phyloP scores from a whole-genome alignment of 2,329 filamentous ascomycete genomes.

The Phyllachora maydis region DNA sequence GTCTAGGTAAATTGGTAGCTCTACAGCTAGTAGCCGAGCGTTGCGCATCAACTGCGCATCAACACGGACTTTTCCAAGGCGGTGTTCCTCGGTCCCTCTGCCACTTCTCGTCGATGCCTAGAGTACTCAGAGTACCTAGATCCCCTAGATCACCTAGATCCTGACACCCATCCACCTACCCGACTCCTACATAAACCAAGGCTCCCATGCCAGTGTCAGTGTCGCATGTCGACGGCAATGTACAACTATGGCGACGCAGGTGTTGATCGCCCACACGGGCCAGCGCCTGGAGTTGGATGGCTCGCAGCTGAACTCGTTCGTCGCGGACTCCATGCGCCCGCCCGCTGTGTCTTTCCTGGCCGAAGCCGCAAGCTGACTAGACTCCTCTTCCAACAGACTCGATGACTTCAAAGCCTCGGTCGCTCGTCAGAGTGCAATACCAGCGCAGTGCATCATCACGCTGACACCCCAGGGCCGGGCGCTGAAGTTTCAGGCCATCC shows the following conservation, averaged over 20 bases:
- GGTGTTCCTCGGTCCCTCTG: too few relatives aligned
- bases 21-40: too few relatives aligned
- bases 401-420: slow-evolving; percentile 77
- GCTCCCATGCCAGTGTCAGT: too few relatives aligned
- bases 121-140: too few relatives aligned
- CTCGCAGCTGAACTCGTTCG: slow-evolving; percentile 53
- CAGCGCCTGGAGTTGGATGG: slow-evolving; percentile 65
- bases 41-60: too few relatives aligned
- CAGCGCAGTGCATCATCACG: slow-evolving; percentile 61
- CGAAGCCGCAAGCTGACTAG: slow-evolving; percentile 5
- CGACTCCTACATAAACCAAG: too few relatives aligned
- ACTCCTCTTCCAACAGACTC: slow-evolving; percentile 33
- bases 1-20: too few relatives aligned
- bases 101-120: too few relatives aligned
- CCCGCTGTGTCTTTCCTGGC: slow-evolving; percentile 1
- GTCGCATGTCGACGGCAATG: too few relatives aligned
- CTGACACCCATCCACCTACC: too few relatives aligned
- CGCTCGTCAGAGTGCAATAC: slow-evolving; percentile 51
- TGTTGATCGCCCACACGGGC: slow-evolving; percentile 86
- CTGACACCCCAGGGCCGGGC: slow-evolving; percentile 73
- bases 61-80: too few relatives aligned
- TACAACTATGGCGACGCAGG: slow-evolving; percentile 65
- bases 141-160: too few relatives aligned
- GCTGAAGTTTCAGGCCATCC: slow-evolving; percentile 59
- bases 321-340: slow-evolving; percentile 5